A percentile compares a stretch with the other conserved stretches of the same genome.
Evolutionary conservation across 768 basidiomycete genomes (phyloP).

Genomic region (Lactarius evosmus): DNA sequence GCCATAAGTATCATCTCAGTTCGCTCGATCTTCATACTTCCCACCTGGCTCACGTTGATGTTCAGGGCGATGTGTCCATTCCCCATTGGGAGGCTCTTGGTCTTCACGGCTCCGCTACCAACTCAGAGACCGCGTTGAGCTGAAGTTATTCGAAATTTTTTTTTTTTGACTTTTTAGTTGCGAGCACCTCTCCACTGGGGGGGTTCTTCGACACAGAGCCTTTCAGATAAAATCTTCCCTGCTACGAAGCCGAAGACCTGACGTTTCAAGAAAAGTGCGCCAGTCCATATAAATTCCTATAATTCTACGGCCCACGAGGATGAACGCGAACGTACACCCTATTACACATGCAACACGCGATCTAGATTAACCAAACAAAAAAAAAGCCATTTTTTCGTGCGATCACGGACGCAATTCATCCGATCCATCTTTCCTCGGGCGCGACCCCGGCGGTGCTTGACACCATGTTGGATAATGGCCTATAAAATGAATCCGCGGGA

Average conservation of each 20-base stretch:
- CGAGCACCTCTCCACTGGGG: slow-evolving; percentile 12
- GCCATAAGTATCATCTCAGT: slow-evolving; percentile 14
- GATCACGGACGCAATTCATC: slow-evolving; percentile 26
- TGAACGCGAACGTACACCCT: neutral
- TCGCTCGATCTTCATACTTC: slow-evolving; percentile 1
- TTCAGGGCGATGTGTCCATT: neutral
- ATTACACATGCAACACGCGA: slow-evolving; percentile 3
- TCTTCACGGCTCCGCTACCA: neutral
- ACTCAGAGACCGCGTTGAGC: neutral
- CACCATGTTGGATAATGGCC: slow-evolving; percentile 3
- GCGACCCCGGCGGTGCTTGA: slow-evolving; percentile 16
- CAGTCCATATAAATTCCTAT: neutral
- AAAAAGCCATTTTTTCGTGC: slow-evolving; percentile 11
- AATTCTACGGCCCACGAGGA: neutral
- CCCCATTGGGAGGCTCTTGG: neutral
- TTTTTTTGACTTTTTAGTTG: neutral
- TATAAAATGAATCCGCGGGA: slow-evolving; percentile 19
- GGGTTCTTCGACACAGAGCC: neutral
- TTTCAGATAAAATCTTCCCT: neutral
- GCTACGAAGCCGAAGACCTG: neutral
- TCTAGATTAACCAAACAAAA: slow-evolving; percentile 19
- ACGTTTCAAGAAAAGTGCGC: neutral
- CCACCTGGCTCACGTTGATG: neutral
- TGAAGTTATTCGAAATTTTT: neutral
- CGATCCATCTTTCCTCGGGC: slow-evolving; percentile 24